These are phyloP conservation scores for Penicillium taxi DNA, from an alignment of 495 filamentous ascomycete genomes.

Conservation along the genomic window DNA sequence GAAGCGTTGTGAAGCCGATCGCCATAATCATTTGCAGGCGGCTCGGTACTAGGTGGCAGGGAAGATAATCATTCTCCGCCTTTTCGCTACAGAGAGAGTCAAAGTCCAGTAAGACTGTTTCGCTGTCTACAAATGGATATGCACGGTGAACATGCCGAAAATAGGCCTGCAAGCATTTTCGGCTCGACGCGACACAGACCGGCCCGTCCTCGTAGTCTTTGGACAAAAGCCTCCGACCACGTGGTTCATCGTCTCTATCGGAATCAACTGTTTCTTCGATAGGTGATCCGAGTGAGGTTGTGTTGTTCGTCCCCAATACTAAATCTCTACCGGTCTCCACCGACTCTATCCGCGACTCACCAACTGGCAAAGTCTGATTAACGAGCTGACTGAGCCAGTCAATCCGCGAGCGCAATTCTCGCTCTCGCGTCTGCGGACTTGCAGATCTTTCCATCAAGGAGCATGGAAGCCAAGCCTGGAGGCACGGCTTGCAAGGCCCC, in stretches of 20 bases:
- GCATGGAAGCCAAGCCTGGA: constrained; percentile 12
- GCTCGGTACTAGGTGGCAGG: constrained; percentile 6
- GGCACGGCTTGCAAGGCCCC: constrained; percentile 7
- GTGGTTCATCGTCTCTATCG: not conserved
- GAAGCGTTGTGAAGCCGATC: constrained; percentile 18
- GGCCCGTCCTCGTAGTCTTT: not conserved
- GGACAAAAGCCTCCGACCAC: no score
- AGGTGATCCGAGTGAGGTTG: not conserved
- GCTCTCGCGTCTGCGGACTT: constrained; percentile 9
- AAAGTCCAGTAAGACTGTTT: constrained; percentile 3
- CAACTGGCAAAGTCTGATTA: constrained; percentile 7
- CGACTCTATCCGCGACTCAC: constrained; percentile 4
- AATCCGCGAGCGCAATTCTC: constrained; percentile 10
- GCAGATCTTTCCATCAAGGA: constrained; percentile 7
- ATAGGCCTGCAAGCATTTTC: constrained; percentile 14
- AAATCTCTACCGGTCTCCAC: constrained; percentile 10
- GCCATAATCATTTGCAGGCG: constrained; percentile 17
- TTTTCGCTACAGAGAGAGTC: not conserved
- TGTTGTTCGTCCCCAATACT: not conserved
- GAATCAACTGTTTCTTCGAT: not conserved
- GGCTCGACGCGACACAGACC: not conserved
- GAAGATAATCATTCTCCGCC: constrained; percentile 2
- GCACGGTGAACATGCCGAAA: constrained; percentile 20
- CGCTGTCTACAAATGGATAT: constrained; percentile 18
- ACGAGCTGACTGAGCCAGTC: constrained; percentile 11